Base-by-base conservation (phyloP, 768 basidiomycete genomes). In the Artomyces pyxidatus region DNA sequence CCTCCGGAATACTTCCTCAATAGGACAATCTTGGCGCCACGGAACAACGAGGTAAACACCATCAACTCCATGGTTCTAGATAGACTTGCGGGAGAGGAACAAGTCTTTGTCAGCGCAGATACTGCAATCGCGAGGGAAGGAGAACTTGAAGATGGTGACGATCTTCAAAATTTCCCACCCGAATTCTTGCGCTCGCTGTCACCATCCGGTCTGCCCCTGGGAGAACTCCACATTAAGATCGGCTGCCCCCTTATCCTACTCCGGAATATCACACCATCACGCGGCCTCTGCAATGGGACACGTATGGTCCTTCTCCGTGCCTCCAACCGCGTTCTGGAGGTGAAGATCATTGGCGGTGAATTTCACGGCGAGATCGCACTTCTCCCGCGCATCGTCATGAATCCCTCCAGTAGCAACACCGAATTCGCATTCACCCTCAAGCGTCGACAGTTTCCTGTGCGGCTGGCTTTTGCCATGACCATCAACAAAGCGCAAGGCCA, bases 401-500 rank as follows among this genome's bases (percentile, higher is more conserved):
- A 5, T 9, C 17, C 19, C 23, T 42, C 41, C 8, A 22, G 8
- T 42, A 8, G n/a, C 23, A n/a, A 42, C 9, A 4, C 23, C 4
- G 41, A 5, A n/a, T 25, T 42, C 9, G 41, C 41, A 9, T 22
- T 42, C 14, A 42, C 14, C 17, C 56, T 75, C 17, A 49, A 35
- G 8, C 61, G 64, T 3, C 54, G 55, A 1, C 73, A 76, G 57
- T 74, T 73, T 49, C 73, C 74, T 27, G 54, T 75, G 14, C 58
- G 61, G 3, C 60, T 75, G 5, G 71, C 68, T 12, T 77, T 76
- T 65, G 70, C 70, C 0, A 66, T 75, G 58, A 66, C 72, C 1
- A 72, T 76, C 56, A 75, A 77, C 61, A 76, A 75, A 54, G 51
- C 71, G 1, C 72, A 75, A 60, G 73, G 75, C 4, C 75, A 75